Evolutionary conservation across 305 asterid genomes (phyloP), one percentile per base, ranked within the genome.

Genomic region (Fraxinus latifolia): DNA sequence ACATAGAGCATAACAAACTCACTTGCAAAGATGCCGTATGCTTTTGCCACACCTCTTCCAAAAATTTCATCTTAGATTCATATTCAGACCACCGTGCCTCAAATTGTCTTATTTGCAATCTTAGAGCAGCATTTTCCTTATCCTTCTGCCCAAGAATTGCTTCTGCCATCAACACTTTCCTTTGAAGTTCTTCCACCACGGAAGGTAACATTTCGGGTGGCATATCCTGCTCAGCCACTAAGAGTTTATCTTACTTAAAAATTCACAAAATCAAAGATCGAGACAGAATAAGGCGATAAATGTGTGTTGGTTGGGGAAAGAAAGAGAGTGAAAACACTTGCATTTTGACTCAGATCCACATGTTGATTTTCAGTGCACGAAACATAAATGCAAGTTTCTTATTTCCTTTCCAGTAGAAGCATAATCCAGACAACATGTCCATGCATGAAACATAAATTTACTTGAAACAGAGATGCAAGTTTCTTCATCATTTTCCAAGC

Each of bases 11-110:
- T 44, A 55, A 83, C 17, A 31, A 77, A 83, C 94, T 89, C 86
- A 93, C 96, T 82, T 90, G 90, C 76, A 88, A 81, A 29, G 88
- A 86, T 19, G 82, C 78, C 55, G 87, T 82, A 85, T 90, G 90
- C 44, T 84, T 90, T 80, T 88, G 91, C 93, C 94, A 91, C 86
- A 82, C 83, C 60, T 87, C 87, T 81, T 89, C 93, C 88, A 87
- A 74, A 78, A 87, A 84, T 87, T 91, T 89, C 91, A 91, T 86
- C 88, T 85, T 89, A 72, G 81, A 32, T 84, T 89, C 91, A 76
- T 86, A 88, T 81, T 86, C 90, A 3, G 80, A 83, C 90, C 90
- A 88, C 70, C 88, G 85, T 3, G 85, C 87, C 84, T 89, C 89
- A 62, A 68, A 85, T 76, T 86, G 89, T 47, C 85, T 86, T 33